Conservation (phyloP, 768 basidiomycete species). For the Austroboletus eburneus region DNA sequence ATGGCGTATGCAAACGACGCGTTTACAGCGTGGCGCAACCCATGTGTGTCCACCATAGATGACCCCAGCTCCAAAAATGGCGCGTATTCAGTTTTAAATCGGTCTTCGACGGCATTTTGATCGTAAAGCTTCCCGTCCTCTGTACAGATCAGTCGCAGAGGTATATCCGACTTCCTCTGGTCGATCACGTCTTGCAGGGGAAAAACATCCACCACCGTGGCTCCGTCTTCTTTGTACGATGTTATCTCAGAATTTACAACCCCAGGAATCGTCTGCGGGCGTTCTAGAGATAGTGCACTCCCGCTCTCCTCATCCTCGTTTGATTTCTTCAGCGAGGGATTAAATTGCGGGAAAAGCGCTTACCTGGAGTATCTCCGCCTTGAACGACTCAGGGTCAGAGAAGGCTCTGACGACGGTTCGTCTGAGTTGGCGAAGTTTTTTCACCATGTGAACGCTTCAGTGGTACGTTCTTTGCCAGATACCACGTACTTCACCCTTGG, state of each 20-base stretch:
- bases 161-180: conserved; percentile 17
- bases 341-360: not conserved
- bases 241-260: not conserved
- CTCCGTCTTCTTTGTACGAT: not conserved
- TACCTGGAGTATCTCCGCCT: conserved; percentile 3
- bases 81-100: conserved; percentile 12
- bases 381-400: conserved; percentile 13
- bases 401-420: conserved; percentile 20
- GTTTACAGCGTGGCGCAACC: conserved; percentile 6
- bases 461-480: too few species aligned
- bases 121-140: conserved; percentile 23
- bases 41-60: not conserved
- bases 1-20: conserved; percentile 19
- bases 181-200: conserved; percentile 13
- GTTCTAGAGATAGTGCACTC: not conserved
- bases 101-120: conserved; percentile 13
- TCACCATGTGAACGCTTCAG: conserved; percentile 4
- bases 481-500: not conserved
- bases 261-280: not conserved
- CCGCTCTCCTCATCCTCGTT: too few species aligned
- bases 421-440: conserved; percentile 5
- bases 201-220: not conserved
- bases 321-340: not conserved
- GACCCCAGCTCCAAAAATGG: conserved; percentile 10
- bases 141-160: conserved; percentile 22